Evolutionary conservation across 352 stramenopile genomes (phyloP).

Genomic region (Globisporangium perplexum): DNA sequence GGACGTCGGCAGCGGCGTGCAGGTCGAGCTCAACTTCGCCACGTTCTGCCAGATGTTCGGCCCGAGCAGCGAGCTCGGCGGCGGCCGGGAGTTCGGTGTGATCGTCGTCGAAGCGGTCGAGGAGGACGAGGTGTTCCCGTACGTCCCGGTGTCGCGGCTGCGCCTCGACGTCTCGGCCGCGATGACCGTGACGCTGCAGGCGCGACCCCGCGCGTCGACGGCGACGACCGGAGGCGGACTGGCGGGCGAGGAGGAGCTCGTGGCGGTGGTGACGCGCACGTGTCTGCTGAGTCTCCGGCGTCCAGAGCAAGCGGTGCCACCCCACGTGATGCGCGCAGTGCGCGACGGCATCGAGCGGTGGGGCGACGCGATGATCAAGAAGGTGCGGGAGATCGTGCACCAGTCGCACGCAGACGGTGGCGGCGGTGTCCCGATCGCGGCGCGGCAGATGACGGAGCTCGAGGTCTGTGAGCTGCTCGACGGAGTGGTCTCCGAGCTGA

Average conservation of each 20-base stretch:
- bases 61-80: not conserved
- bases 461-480: not conserved
- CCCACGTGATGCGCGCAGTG: slow-evolving; percentile 1
- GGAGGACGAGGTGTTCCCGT: not conserved
- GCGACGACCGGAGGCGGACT: no score
- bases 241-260: not conserved
- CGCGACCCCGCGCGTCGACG: not conserved
- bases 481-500: not conserved
- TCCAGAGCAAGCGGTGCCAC: not conserved
- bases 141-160: not conserved
- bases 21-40: slow-evolving; percentile 5
- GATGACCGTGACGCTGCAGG: not conserved
- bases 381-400: slow-evolving; percentile 1
- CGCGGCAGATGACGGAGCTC: not conserved
- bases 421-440: not conserved
- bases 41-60: slow-evolving; percentile 4
- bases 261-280: not conserved
- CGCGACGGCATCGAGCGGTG: slow-evolving; percentile 5
- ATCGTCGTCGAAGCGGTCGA: not conserved
- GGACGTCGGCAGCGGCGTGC: not conserved
- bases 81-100: not conserved
- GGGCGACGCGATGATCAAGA: slow-evolving; percentile 11
- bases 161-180: not conserved
- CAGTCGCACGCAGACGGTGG: not conserved
- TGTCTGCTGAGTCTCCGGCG: not conserved